Conservation (phyloP, 768 basidiomycete species). For the Amanita phalloides region DNA sequence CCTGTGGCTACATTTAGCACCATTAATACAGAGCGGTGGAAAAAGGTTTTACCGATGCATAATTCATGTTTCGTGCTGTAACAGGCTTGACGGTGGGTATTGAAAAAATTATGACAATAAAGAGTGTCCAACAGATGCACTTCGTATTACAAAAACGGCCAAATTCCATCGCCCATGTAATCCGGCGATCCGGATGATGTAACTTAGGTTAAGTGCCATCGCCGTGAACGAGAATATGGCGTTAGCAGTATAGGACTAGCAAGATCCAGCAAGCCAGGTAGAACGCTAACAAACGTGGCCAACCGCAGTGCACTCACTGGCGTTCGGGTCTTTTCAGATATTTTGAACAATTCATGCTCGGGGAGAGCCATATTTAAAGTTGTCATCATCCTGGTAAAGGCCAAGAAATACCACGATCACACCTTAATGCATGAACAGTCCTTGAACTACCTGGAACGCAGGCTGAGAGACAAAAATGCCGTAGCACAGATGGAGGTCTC, state of each 20-base stretch:
- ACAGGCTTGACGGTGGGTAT: slow-evolving; percentile 63
- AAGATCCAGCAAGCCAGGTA: slow-evolving; percentile 66
- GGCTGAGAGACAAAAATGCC: slow-evolving; percentile 78
- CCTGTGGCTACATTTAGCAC: slow-evolving; percentile 15
- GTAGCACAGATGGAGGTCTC: slow-evolving; percentile 71
- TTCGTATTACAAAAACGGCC: slow-evolving; percentile 50
- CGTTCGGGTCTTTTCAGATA: slow-evolving; percentile 52
- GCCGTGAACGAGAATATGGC: slow-evolving; percentile 79
- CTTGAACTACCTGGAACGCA: slow-evolving; percentile 77
- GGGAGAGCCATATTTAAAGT: slow-evolving; percentile 41
- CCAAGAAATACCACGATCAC: slow-evolving; percentile 46
- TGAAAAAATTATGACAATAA: slow-evolving; percentile 62
- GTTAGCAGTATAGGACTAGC: slow-evolving; percentile 64
- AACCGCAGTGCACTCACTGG: slow-evolving; percentile 74
- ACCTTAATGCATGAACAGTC: slow-evolving; percentile 77
- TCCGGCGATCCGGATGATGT: slow-evolving; percentile 83
- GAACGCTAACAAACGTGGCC: slow-evolving; percentile 52
- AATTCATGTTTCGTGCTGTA: slow-evolving; percentile 68
- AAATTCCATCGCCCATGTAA: slow-evolving; percentile 67
- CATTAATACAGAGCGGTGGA: not conserved
- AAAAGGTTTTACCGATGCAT: slow-evolving; percentile 47
- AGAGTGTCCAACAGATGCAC: slow-evolving; percentile 63
- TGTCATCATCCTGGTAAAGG: not conserved
- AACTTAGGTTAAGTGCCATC: slow-evolving; percentile 68
- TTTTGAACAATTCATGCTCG: slow-evolving; percentile 66